These are phyloP conservation scores for Myxozyma mucilagina DNA, from an alignment of 805 yeast genomes.

Conservation along the genomic window DNA sequence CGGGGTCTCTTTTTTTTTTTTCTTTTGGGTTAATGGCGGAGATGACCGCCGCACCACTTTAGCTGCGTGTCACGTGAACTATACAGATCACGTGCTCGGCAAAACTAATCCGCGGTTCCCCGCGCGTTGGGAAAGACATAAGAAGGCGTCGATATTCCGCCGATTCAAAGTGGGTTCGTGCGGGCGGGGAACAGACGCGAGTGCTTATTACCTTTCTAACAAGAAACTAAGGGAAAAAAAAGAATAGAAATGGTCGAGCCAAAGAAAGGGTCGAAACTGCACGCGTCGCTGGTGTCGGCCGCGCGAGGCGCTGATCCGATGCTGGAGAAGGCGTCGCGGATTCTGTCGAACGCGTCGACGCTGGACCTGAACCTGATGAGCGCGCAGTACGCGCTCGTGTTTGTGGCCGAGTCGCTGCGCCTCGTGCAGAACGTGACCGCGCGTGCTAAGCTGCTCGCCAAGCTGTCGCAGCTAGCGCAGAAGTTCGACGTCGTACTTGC, in stretches of 20 bases:
- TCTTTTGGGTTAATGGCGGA: too few species aligned
- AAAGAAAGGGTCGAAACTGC: neutral
- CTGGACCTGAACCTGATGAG: conserved; percentile 30
- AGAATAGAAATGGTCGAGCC: too few species aligned
- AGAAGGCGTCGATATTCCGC: neutral
- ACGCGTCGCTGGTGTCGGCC: conserved; percentile 9
- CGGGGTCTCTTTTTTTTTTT: too few species aligned
- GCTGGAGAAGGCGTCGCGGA: conserved; percentile 15
- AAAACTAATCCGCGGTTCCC: too few species aligned
- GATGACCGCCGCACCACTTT: too few species aligned
- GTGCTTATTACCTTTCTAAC: too few species aligned
- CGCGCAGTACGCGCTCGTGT: conserved; percentile 18
- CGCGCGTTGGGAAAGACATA: too few species aligned
- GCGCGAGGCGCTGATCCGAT: conserved; percentile 10
- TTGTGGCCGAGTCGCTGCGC: conserved; percentile 15
- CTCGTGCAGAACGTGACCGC: conserved; percentile 7
- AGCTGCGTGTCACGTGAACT: too few species aligned
- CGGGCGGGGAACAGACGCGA: too few species aligned
- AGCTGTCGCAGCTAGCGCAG: neutral
- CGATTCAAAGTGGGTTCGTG: too few species aligned
- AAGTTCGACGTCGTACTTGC: conserved; percentile 6
- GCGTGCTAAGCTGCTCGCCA: neutral
- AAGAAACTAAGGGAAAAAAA: too few species aligned
- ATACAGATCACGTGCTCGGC: too few species aligned
- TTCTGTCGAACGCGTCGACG: conserved; percentile 19